Evolutionary conservation across 2,329 filamentous ascomycete species (phyloP), one percentile per base, ranked within the genome.

Genomic region (Ilyonectria destructans): DNA sequence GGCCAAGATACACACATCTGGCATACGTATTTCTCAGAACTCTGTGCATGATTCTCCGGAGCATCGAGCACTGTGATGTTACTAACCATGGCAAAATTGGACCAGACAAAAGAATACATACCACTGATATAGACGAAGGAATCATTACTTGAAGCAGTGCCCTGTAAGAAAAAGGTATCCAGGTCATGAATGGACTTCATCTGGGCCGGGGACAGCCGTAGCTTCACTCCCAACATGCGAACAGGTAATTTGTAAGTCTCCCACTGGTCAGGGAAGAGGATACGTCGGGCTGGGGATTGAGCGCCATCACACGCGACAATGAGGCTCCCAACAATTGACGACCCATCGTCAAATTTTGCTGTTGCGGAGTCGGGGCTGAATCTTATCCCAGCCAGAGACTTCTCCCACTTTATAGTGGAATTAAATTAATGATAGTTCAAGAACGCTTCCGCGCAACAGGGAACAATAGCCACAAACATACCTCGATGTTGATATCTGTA

Each of bases 161-260:
- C 87, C 58, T 89, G 87, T 21, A 89, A 81, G 57, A 89, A 87
- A 48, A 85, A 87, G 0, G 87, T 84, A 60, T 90, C 88, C 0
- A 89, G 81, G 1, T 78, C 78, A 6, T 80, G 79, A 3, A 88
- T 79, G 0, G 82, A 81, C 1, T 77, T 75, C 19, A 86, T 80
- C 45, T 86, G 77, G 17, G 82, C 78, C 0, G 80, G 75, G 0
- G 82, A 79, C 37, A 86, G 82, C 0, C 81, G 71, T 7, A 85
- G 72, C 48, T 82, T 85, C 10, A 83, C 79, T 2, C 88, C 87
- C 2, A 89, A 77, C 52, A 88, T 74, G 35, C 85, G 79, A 4
- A 89, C 80, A 1, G 87, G 87, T 9, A 90, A 77, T 6, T 81
- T 75, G 33, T 82, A 73, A 37, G 80, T 83, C 26, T 79, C 71